These are phyloP conservation scores for Cercospora sojina DNA, from an alignment of 2,329 filamentous ascomycete species.

Conservation along the genomic window DNA sequence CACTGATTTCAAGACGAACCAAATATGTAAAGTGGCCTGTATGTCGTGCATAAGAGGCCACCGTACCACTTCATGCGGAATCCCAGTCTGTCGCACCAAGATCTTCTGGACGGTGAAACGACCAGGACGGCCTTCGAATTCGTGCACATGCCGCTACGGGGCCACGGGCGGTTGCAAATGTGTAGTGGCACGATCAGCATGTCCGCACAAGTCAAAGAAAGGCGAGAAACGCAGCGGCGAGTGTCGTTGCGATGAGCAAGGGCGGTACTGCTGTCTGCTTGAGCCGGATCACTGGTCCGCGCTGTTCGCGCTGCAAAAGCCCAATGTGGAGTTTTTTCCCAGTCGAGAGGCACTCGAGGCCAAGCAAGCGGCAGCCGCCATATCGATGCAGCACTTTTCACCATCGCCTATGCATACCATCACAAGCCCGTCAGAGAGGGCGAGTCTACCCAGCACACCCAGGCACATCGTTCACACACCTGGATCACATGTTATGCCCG, in stretches of 20 bases:
- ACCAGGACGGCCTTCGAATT: constrained; percentile 37
- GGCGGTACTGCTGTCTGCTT: constrained; percentile 37
- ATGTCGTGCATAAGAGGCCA: constrained; percentile 41
- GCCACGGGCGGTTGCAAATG: constrained; percentile 37
- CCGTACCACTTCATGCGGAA: constrained; percentile 39
- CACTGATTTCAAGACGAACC: constrained; percentile 34
- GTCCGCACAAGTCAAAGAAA: constrained; percentile 39
- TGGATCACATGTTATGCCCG: constrained; percentile 19
- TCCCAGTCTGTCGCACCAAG: constrained; percentile 38
- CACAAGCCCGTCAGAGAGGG: constrained; percentile 14
- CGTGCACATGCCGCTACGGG: constrained; percentile 38
- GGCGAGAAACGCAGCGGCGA: constrained; percentile 38
- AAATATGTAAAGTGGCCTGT: constrained; percentile 39
- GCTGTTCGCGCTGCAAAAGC: constrained; percentile 33
- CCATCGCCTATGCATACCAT: constrained; percentile 25
- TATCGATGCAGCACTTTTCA: constrained; percentile 17
- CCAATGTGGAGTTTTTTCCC: constrained; percentile 33
- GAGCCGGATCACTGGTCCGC: constrained; percentile 36
- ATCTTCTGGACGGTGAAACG: constrained; percentile 40
- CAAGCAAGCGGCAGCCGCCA: constrained; percentile 18
- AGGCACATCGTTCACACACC: constrained; percentile 12
- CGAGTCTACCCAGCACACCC: constrained; percentile 25
- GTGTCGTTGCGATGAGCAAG: constrained; percentile 39
- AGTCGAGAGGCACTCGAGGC: constrained; percentile 33
- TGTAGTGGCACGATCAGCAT: constrained; percentile 35